Conservation (phyloP, 2,329 filamentous ascomycete genomes). For the Fusarium fracticaudum region DNA sequence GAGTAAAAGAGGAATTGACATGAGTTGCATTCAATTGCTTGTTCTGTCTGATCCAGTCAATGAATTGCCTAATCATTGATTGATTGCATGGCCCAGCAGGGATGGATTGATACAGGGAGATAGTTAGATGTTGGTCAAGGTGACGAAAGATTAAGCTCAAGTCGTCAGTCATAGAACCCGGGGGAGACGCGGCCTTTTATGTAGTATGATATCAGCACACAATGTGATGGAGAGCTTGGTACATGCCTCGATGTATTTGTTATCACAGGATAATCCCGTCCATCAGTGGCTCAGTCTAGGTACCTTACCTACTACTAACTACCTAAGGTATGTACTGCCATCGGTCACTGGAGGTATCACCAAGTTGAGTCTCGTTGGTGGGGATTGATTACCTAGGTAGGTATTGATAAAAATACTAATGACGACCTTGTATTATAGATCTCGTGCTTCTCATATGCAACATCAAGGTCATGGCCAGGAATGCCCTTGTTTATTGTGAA, state of each 20-base stretch:
- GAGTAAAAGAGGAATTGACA: background rate
- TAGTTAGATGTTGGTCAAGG: background rate
- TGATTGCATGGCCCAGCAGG: background rate
- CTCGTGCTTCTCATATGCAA: background rate
- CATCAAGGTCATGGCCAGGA: background rate
- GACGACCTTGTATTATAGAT: background rate
- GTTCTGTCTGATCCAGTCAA: background rate
- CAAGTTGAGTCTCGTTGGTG: background rate
- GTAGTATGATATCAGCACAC: slow-evolving; percentile 18
- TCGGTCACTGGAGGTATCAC: background rate
- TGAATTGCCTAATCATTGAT: background rate
- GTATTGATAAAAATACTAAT: background rate
- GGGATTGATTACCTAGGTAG: background rate
- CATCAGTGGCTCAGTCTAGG: background rate
- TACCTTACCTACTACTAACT: no score
- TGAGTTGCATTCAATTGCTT: background rate
- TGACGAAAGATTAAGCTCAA: slow-evolving; percentile 3
- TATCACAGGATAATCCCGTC: background rate
- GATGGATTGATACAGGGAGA: background rate
- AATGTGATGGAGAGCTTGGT: slow-evolving; percentile 2
- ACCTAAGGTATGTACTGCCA: background rate
- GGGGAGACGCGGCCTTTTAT: slow-evolving; percentile 26
- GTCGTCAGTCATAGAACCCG: background rate
- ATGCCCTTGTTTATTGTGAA: background rate
- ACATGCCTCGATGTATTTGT: background rate